A percentile compares a stretch with the other conserved stretches of the same genome.
phyloP scores from a whole-genome alignment of 2,329 filamentous ascomycete species.

The Nemania diffusa region DNA sequence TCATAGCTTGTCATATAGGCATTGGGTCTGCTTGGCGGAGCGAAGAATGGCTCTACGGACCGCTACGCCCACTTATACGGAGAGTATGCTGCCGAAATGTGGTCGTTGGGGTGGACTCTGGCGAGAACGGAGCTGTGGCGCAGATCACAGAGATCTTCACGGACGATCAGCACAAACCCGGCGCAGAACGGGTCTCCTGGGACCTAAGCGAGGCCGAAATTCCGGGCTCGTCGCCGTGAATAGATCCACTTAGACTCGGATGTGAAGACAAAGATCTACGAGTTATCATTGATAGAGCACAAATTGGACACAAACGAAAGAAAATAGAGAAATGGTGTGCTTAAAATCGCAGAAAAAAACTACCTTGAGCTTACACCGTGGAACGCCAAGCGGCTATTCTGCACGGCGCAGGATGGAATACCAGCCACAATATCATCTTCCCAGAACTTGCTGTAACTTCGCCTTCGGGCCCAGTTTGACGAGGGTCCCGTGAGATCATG shows the following conservation, averaged over 20 bases:
- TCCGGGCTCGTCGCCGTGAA: constrained; percentile 23
- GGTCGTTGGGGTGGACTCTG: constrained; percentile 28
- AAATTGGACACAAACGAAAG: constrained; percentile 29
- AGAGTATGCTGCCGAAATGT: constrained; percentile 37
- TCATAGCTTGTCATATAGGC: neutral
- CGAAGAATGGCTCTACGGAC: constrained; percentile 31
- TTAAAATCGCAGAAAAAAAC: constrained; percentile 1
- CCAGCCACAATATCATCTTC: constrained; percentile 37
- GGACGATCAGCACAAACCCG: constrained; percentile 26
- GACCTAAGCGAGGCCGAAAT: constrained; percentile 32
- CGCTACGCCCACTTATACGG: constrained; percentile 33
- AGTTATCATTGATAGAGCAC: constrained; percentile 13
- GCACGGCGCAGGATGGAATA: constrained; percentile 13
- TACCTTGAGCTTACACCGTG: constrained; percentile 15
- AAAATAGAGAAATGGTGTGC: constrained; percentile 30
- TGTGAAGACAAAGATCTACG: constrained; percentile 12
- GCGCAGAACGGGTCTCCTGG: constrained; percentile 24
- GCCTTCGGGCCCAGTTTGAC: constrained; percentile 23
- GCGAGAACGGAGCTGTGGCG: constrained; percentile 27
- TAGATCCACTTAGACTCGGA: constrained; percentile 30
- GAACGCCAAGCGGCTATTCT: constrained; percentile 8
- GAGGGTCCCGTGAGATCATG: constrained; percentile 18
- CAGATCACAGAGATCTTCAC: constrained; percentile 25
- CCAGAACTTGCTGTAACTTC: constrained; percentile 38
- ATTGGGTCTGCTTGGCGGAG: constrained; percentile 11